These are phyloP conservation scores for Microstroma glucosiphilum DNA, from an alignment of 1,284 basidiomycete genomes.

Conservation along the genomic window DNA sequence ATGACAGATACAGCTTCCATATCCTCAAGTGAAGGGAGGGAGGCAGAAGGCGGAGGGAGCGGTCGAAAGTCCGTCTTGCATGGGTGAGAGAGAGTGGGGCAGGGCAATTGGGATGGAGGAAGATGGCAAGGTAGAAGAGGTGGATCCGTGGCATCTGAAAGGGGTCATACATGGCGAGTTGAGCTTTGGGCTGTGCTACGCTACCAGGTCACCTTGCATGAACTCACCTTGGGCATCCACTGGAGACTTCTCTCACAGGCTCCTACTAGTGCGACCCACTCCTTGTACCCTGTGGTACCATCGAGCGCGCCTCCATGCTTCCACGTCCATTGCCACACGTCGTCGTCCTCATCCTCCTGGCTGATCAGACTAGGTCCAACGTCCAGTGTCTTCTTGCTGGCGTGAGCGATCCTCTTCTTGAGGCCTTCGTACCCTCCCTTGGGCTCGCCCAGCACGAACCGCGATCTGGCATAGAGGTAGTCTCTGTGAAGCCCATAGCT, in stretches of 20 bases:
- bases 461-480: constrained; percentile 76
- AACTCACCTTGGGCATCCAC: constrained; percentile 71
- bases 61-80: constrained; percentile 86
- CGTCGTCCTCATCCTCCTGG: constrained; percentile 66
- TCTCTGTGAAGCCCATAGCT: constrained; percentile 93
- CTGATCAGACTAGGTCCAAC: constrained; percentile 41
- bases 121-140: constrained; percentile 84
- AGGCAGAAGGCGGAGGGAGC: constrained; percentile 84
- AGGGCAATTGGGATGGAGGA: constrained; percentile 85
- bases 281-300: constrained; percentile 79
- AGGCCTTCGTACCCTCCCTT: constrained; percentile 51
- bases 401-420: constrained; percentile 51
- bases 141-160: constrained; percentile 80
- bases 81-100: constrained; percentile 77
- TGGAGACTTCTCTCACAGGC: constrained; percentile 85
- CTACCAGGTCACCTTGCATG: constrained; percentile 52
- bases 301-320: constrained; percentile 64
- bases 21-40: constrained; percentile 88
- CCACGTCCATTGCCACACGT: constrained; percentile 59
- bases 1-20: constrained; percentile 90
- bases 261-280: constrained; percentile 85
- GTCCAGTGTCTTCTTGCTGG: constrained; percentile 60
- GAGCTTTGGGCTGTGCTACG: not conserved
- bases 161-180: no score
- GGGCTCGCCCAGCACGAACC: constrained; percentile 73